Base-by-base conservation (phyloP, 768 basidiomycete species). In the Russula earlei region DNA sequence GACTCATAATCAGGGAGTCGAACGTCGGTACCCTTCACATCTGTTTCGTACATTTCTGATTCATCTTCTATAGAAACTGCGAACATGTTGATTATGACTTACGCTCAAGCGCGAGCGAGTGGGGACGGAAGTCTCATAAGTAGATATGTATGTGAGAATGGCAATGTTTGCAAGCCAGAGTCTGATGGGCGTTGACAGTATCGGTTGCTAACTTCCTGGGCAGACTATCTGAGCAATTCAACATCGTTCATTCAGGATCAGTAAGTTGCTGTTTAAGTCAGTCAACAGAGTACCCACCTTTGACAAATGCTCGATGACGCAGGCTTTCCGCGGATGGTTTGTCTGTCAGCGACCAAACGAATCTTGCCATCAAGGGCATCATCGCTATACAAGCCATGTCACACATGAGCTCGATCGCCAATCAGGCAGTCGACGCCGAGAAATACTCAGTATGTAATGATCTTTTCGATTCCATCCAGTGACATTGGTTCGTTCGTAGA, bases 181-280 rank as follows among this genome's bases (percentile, higher is more conserved):
- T 22, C 27, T 42, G 8, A 49, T n/a, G 3, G 12, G 22, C n/a
- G n/a, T 36, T 24, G 47, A 14, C 43, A 69, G 66, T 66, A 65
- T 55, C 36, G 48, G n/a, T 55, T 69, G 15, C 55, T 71, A 19
- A 62, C 67, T 25, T 62, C 64, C 25, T 72, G 70, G 69, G 66
- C 68, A 10, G 45, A 65, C 4, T 70, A 61, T 59, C 58, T 71
- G 14, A 52, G 62, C 42, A 50, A 56, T 7, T 62, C 77, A 55
- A 72, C 78, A 1, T 70, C 77, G n/a, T 74, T 80, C 44, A 81
- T 81, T 1, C 72, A 74, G 12, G 71, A 77, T 61, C 81, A 84
- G 66, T 61, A 67, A 49, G 68, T 62, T 54, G 75, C 77, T 62
- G 79, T 79, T 62, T n/a, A n/a, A n/a, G 73, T 76, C 29, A 77